Evolutionary conservation across 768 basidiomycete species (phyloP), one percentile per base, ranked within the genome.

Genomic region (Lactarius hatsudake): DNA sequence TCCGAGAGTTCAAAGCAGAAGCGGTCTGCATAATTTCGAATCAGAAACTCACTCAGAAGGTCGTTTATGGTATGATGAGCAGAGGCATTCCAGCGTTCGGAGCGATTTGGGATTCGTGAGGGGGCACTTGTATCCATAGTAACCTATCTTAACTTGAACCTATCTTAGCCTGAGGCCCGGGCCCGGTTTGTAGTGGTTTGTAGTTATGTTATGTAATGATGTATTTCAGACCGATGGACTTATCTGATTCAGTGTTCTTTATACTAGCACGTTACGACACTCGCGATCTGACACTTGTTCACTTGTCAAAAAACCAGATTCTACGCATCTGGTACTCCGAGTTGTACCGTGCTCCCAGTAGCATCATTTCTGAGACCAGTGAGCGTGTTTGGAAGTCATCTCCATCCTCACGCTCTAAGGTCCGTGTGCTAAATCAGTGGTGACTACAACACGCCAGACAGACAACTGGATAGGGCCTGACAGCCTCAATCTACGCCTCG

Each of bases 21-120:
- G 85, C 85, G 10, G 85, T 87, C 9, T 81, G 81, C 61, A 79
- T 86, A 30, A 86, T 86, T 67, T 85, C 85, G 28, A 86, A 87
- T 72, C 83, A 83, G 71, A 83, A 79, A 67, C 74, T 86, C 36
- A 86, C 85, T 40, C 74, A 79, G 61, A 85, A 85, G 72, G 78
- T 86, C 23, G 85, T 86, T 34, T 86, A 85, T 71, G 85, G 84
- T 20, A 83, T 84, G 81, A 82, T 81, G 78, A 84, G 82, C 71
- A 73, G 84, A 64, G 85, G 84, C 2, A 84, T 86, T 61, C 84
- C 85, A n/a, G 84, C 84, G 3, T 87, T 84, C 67, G 85, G 85
- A 32, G 83, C 84, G 8, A 86, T 86, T 67, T 87, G 83, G 83
- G 84, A 87, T 72, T 85, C 84, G 7, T 86, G 61, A 74, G 53